Percentiles rank a stretch among this genome's conserved stretches.
phyloP scores from a whole-genome alignment of 192 early-diverging fungal genomes.

The Coemansia sp. region DNA sequence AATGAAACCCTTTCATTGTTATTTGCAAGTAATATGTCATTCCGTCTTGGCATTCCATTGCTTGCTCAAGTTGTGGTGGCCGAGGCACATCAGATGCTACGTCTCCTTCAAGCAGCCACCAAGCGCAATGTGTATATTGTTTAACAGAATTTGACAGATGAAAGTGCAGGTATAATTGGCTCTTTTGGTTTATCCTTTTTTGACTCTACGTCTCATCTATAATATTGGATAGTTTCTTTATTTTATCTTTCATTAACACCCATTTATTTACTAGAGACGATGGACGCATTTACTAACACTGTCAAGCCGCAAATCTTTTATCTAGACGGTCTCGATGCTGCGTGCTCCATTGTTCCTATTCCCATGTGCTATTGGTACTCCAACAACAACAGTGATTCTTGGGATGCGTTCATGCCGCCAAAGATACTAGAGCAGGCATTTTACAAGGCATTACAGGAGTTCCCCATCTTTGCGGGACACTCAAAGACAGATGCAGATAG shows the following conservation, averaged over 20 bases:
- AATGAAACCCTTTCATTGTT: not conserved
- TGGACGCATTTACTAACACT: constrained; percentile 1
- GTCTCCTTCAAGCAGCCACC: not conserved
- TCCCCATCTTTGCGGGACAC: constrained; percentile 22
- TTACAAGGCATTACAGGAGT: constrained; percentile 17
- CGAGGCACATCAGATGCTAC: not conserved
- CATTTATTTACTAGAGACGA: not conserved
- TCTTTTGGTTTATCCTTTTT: not conserved
- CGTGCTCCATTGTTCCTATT: constrained; percentile 10
- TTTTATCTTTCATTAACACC: not conserved
- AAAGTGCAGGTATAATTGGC: not conserved
- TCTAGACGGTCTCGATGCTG: constrained; percentile 11
- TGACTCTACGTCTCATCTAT: not conserved
- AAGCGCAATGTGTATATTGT: no score
- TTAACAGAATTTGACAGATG: not conserved
- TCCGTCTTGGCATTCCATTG: not conserved
- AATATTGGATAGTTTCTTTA: not conserved
- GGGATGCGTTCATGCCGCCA: constrained; percentile 16
- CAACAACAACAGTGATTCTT: not conserved
- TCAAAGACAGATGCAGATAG: constrained; percentile 4
- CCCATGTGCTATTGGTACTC: constrained; percentile 14
- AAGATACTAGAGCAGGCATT: constrained; percentile 17
- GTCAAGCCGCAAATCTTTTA: constrained; percentile 10
- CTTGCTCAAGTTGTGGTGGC: not conserved
- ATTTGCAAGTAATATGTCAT: not conserved